phyloP scores from a whole-genome alignment of 352 stramenopile genomes.

The Pythium myriotylum region DNA sequence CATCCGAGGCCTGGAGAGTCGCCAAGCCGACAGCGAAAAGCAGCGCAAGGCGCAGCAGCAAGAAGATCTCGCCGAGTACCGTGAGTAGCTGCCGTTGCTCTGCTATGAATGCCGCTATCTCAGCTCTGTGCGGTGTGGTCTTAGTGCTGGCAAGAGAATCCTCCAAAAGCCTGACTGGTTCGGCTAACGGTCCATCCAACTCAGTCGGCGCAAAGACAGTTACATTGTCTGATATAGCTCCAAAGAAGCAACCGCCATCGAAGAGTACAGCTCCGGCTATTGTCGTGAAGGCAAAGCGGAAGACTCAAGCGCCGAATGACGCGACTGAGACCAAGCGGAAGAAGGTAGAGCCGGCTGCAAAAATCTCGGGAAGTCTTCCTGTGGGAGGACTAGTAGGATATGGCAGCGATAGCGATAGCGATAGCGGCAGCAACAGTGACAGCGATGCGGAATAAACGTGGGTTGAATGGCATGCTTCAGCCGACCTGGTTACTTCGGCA shows the following conservation, averaged over 20 bases:
- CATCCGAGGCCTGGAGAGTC: slow-evolving; percentile 69
- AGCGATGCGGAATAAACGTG: slow-evolving; percentile 9
- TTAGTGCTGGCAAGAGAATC: slow-evolving; percentile 62
- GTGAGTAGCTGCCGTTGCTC: slow-evolving; percentile 34
- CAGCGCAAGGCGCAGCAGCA: slow-evolving; percentile 69
- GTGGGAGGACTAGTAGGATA: slow-evolving; percentile 63
- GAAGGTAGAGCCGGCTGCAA: slow-evolving; percentile 8
- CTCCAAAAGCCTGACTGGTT: slow-evolving; percentile 27
- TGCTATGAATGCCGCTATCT: too few relatives aligned
- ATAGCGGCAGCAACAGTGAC: slow-evolving; percentile 11
- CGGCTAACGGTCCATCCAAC: neutral
- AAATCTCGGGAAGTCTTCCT: slow-evolving; percentile 15
- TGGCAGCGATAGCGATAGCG: slow-evolving; percentile 57
- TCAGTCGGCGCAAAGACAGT: neutral
- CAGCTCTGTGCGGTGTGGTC: too few relatives aligned
- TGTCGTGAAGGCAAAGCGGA: slow-evolving; percentile 62
- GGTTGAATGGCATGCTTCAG: too few relatives aligned
- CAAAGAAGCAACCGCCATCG: slow-evolving; percentile 30
- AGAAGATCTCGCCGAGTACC: slow-evolving; percentile 70
- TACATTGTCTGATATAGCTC: slow-evolving; percentile 1
- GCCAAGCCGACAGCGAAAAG: slow-evolving; percentile 49
- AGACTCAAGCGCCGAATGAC: slow-evolving; percentile 23
- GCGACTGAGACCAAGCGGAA: slow-evolving; percentile 31
- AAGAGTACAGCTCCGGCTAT: slow-evolving; percentile 40
- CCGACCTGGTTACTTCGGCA: slow-evolving; percentile 28